phyloP scores from a whole-genome alignment of 371 early-diverging fungal species.

The Lichtheimia ramosa region DNA sequence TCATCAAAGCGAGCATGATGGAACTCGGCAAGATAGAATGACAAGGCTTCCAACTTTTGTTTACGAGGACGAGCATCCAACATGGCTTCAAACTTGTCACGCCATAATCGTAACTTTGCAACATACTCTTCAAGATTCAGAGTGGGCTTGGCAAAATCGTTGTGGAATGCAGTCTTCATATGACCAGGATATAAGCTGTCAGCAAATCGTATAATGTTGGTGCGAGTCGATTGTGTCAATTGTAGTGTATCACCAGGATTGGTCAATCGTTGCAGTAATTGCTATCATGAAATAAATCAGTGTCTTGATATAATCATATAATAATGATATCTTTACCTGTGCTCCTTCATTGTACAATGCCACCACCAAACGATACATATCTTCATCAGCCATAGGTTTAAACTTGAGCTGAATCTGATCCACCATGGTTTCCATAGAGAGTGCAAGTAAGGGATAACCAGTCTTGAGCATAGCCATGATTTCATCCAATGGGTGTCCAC shows the following conservation, averaged over 20 bases:
- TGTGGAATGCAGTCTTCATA: conserved; percentile 81
- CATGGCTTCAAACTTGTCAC: conserved; percentile 85
- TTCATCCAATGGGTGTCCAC: conserved; percentile 81
- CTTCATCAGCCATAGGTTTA: conserved; percentile 93
- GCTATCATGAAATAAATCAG: conserved; percentile 31
- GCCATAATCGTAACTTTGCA: conserved; percentile 81
- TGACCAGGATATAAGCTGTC: conserved; percentile 79
- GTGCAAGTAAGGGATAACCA: conserved; percentile 88
- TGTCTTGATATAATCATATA: neutral
- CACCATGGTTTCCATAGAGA: conserved; percentile 97
- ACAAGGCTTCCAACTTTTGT: conserved; percentile 82
- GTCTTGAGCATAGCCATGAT: conserved; percentile 96
- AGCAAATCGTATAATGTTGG: conserved; percentile 84
- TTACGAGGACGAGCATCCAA: conserved; percentile 80
- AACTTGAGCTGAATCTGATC: conserved; percentile 92
- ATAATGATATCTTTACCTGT: conserved; percentile 56
- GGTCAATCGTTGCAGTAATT: conserved; percentile 62
- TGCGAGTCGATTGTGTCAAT: conserved; percentile 74
- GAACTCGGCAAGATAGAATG: conserved; percentile 94
- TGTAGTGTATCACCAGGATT: conserved; percentile 64
- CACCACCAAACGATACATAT: conserved; percentile 91
- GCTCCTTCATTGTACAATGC: conserved; percentile 88
- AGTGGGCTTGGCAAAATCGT: conserved; percentile 83
- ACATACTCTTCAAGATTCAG: conserved; percentile 82
- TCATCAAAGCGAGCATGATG: conserved; percentile 98